Conservation (phyloP, 2,329 filamentous ascomycete genomes). For the Blastomyces gilchristii region DNA sequence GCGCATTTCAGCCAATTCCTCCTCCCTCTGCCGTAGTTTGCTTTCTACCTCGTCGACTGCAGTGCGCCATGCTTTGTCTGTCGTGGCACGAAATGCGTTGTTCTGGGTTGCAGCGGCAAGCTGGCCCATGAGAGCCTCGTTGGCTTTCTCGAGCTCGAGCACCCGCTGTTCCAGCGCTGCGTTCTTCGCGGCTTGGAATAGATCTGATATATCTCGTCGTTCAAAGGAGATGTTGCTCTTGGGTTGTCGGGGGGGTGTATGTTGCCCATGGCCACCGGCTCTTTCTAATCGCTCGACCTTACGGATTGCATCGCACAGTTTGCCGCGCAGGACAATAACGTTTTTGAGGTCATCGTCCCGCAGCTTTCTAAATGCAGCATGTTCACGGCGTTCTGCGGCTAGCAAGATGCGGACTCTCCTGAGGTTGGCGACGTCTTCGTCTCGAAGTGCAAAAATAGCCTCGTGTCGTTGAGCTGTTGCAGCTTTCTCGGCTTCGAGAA, state of each 20-base stretch:
- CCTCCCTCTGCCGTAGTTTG: constrained; percentile 7
- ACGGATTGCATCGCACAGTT: constrained; percentile 33
- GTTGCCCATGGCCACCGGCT: constrained; percentile 11
- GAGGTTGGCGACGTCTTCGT: constrained; percentile 36
- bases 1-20: constrained; percentile 4
- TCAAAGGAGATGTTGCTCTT: constrained; percentile 24
- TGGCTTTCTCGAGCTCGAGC: constrained; percentile 34
- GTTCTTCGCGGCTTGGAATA: constrained; percentile 34
- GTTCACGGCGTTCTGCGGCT: constrained; percentile 31
- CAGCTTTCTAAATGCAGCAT: constrained; percentile 31
- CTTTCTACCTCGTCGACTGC: constrained; percentile 5
- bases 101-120: constrained; percentile 12
- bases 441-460: constrained; percentile 33
- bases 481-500: constrained; percentile 31
- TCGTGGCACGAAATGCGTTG: neutral
- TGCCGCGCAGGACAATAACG: constrained; percentile 30
- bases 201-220: constrained; percentile 26
- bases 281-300: constrained; percentile 24
- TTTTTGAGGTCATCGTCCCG: constrained; percentile 36
- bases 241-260: constrained; percentile 19
- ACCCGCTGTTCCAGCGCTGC: constrained; percentile 36
- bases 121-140: constrained; percentile 27
- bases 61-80: constrained; percentile 1
- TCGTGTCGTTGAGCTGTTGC: constrained; percentile 29
- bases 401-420: constrained; percentile 34